phyloP scores from a whole-genome alignment of 2,329 filamentous ascomycete species.

The Fusarium stilboides region DNA sequence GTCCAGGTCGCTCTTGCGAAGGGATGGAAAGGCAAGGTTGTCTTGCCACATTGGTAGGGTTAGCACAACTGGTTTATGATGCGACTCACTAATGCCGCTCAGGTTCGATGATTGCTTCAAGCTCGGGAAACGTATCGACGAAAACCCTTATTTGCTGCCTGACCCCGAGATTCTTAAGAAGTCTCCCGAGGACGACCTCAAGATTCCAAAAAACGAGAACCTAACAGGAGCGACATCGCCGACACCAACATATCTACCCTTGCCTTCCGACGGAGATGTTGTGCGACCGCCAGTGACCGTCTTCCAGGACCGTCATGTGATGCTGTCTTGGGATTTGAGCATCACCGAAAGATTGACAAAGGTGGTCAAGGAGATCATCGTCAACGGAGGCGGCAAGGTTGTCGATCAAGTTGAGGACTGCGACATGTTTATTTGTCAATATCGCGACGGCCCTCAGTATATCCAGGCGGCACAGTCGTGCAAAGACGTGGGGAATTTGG shows the following conservation, averaged over 20 bases:
- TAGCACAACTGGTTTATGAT: not conserved
- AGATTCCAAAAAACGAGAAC: conserved; percentile 70
- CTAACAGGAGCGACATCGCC: conserved; percentile 77
- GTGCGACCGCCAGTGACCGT: conserved; percentile 74
- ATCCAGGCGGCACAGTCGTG: conserved; percentile 79
- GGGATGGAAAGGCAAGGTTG: conserved; percentile 81
- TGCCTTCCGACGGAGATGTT: conserved; percentile 60
- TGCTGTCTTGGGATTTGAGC: conserved; percentile 81
- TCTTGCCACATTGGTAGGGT: conserved; percentile 90
- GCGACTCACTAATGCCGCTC: not conserved
- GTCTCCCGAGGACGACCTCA: conserved; percentile 68
- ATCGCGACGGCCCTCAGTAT: conserved; percentile 86
- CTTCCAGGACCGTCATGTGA: conserved; percentile 83
- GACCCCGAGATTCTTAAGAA: conserved; percentile 85
- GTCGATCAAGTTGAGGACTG: conserved; percentile 77
- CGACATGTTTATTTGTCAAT: conserved; percentile 90
- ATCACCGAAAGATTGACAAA: conserved; percentile 76
- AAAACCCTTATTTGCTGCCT: conserved; percentile 87
- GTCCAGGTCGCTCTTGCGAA: conserved; percentile 75
- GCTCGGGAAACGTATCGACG: conserved; percentile 91
- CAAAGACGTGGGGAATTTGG: conserved; percentile 91
- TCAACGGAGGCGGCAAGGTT: conserved; percentile 78
- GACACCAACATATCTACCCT: conserved; percentile 60
- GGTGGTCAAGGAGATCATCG: conserved; percentile 80
- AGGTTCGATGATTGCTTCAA: conserved; percentile 98